Evolutionary conservation across 306 rosid species (phyloP).

Genomic region (Vigna trinervia): DNA sequence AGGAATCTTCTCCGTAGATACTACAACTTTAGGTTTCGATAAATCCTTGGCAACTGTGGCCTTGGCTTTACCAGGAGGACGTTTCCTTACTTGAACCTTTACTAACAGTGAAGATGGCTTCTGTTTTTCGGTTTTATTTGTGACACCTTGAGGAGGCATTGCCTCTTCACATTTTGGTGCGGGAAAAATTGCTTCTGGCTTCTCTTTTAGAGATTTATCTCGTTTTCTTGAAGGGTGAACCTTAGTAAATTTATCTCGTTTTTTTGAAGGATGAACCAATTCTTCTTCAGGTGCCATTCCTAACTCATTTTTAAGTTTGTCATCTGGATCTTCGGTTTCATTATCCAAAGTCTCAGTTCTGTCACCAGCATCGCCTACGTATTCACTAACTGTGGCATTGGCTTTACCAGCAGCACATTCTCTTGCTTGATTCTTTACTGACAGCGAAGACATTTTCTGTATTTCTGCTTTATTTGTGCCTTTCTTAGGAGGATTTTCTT

Average conservation of each 20-base stretch:
- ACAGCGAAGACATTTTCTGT: constrained; percentile 42
- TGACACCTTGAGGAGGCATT: constrained; percentile 41
- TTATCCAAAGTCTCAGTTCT: constrained; percentile 59
- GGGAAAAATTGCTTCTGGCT: constrained; percentile 42
- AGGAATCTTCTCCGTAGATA: constrained; percentile 42
- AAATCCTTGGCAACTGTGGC: constrained; percentile 35
- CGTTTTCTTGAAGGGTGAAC: constrained; percentile 40
- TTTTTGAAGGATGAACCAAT: constrained; percentile 37
- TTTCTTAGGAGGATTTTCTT: constrained; percentile 46
- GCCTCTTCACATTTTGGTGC: constrained; percentile 48
- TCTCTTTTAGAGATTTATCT: constrained; percentile 42
- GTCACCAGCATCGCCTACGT: constrained; percentile 46
- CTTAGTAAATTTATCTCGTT: neutral
- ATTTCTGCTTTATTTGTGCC: constrained; percentile 43
- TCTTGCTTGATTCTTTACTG: constrained; percentile 5
- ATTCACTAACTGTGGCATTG: constrained; percentile 27
- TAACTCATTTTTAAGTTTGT: constrained; percentile 50
- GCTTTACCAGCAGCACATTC: neutral
- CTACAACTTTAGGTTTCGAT: constrained; percentile 42
- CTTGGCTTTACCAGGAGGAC: constrained; percentile 52
- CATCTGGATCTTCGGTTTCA: constrained; percentile 77
- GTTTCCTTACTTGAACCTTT: constrained; percentile 50
- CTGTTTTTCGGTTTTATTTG: constrained; percentile 45
- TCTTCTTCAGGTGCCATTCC: constrained; percentile 48
- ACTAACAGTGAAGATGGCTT: constrained; percentile 39